Evolutionary conservation across 2,329 filamentous ascomycete species (phyloP).

Genomic region (Fusarium torulosum): DNA sequence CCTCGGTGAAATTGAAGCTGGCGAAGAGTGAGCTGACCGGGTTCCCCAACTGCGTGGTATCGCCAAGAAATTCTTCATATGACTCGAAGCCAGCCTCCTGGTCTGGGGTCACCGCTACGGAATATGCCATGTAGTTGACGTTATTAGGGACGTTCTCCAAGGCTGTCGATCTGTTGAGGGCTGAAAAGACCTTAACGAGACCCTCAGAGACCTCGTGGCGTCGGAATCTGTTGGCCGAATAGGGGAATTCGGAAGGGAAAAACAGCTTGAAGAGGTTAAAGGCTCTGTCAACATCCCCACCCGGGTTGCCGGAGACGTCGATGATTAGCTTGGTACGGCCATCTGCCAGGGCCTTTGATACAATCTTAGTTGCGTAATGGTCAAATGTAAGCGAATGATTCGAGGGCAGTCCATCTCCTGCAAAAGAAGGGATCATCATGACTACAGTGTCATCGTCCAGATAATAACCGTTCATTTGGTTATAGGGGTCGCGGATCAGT

Average conservation of each 20-base stretch:
- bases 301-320: conserved; percentile 71
- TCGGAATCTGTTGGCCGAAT: neutral
- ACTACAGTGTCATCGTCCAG: conserved; percentile 6
- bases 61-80: neutral
- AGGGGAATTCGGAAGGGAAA: conserved; percentile 43
- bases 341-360: neutral
- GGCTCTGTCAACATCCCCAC: conserved; percentile 68
- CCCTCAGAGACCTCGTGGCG: neutral
- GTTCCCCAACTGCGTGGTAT: neutral
- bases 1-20: neutral
- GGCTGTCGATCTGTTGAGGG: too few species aligned
- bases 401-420: too few species aligned
- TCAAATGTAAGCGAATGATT: too few species aligned
- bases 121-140: too few species aligned
- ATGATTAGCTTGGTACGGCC: conserved; percentile 66
- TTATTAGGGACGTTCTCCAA: too few species aligned
- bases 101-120: conserved; percentile 2
- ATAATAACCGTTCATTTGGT: neutral
- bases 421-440: neutral
- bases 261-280: conserved; percentile 62
- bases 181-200: neutral
- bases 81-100: neutral
- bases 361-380: neutral
- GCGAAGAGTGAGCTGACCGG: neutral
- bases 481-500: conserved; percentile 10